Evolutionary conservation across 2,329 filamentous ascomycete species (phyloP).

Genomic region (Paraphaeosphaeria minitans): DNA sequence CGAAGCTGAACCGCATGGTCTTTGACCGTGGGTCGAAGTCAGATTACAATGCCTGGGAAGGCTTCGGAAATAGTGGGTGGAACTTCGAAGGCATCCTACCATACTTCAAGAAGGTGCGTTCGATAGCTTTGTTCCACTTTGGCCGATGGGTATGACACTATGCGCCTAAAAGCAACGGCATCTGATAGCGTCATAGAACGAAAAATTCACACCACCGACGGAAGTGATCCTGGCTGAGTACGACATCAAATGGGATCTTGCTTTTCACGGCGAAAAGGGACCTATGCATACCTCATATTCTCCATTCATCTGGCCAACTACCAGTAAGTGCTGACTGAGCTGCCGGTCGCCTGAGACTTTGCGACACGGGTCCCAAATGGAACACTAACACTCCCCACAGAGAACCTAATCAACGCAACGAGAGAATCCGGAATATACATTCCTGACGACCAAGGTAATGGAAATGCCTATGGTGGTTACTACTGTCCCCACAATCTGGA

Average conservation of each 20-base stretch:
- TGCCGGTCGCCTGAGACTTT: too few relatives aligned
- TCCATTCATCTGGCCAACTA: slow-evolving; percentile 28
- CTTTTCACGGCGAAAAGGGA: slow-evolving; percentile 22
- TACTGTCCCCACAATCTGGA: slow-evolving; percentile 28
- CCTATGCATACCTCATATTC: slow-evolving; percentile 27
- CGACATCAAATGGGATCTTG: slow-evolving; percentile 21
- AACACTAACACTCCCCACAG: slow-evolving; percentile 11
- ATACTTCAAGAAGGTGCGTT: slow-evolving; percentile 30
- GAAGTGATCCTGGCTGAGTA: slow-evolving; percentile 25
- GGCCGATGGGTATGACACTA: not conserved
- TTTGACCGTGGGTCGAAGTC: slow-evolving; percentile 34
- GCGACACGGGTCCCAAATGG: not conserved
- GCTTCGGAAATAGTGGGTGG: slow-evolving; percentile 33
- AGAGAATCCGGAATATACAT: slow-evolving; percentile 20
- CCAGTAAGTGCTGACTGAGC: slow-evolving; percentile 18
- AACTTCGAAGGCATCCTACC: slow-evolving; percentile 33
- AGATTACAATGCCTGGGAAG: slow-evolving; percentile 40
- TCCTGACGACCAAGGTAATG: slow-evolving; percentile 26
- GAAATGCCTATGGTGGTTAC: slow-evolving; percentile 29
- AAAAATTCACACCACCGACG: slow-evolving; percentile 26
- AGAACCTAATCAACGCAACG: slow-evolving; percentile 26
- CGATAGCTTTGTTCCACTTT: not conserved
- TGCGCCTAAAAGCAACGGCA: not conserved
- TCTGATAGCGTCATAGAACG: slow-evolving; percentile 22
- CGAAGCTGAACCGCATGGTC: slow-evolving; percentile 48